Evolutionary conservation across 1,284 basidiomycete species (phyloP), one percentile per base, ranked within the genome.

Genomic region (Schizophyllum amplum): DNA sequence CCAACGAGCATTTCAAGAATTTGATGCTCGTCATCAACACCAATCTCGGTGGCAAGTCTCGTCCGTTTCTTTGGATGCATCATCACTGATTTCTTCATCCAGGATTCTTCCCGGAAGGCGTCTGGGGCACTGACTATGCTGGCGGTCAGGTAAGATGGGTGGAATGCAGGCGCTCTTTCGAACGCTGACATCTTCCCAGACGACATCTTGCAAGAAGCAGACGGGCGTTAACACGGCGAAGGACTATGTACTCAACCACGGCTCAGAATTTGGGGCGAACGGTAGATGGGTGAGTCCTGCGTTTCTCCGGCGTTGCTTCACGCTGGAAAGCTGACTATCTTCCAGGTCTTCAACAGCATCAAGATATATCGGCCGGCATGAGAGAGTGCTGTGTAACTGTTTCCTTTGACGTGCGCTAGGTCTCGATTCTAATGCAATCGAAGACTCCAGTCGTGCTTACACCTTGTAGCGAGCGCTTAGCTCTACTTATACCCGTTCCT

Each of bases 1-100:
- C 80, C 20, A 76, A 72, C 67, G 64, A 72, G 62, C 83, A 76
- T 74, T 84, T 85, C 74, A 69, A 76, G 58, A 69, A 78, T 58
- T 75, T 83, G 63, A 75, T 74, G 55, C 74, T 77, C 58, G 80
- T 84, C 66, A 76, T 82, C 59, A 76, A 81, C 66, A 82, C 79
- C 51, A 80, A 80, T 21, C 71, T 83, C 53, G 84, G 82, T 61
- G 86, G 86, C 53, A 80, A 6, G 47, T 49, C 27, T 33, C 13
- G 27, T 33, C 13, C 27, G 27, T n/a, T 13, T 5, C 6, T 7
- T 6, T 6, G n/a, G 5, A 49, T 5, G 47, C 27, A 33, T n/a
- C 5, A 49, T 49, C 42, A 23, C n/a, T 49, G n/a, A 49, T n/a
- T 13, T 49, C 5, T 13, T 33, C 27, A 6, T 13, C 6, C 27